Evolutionary conservation across 2,329 filamentous ascomycete genomes (phyloP), one percentile per base, ranked within the genome.

Genomic region (Huntiella abstrusa): DNA sequence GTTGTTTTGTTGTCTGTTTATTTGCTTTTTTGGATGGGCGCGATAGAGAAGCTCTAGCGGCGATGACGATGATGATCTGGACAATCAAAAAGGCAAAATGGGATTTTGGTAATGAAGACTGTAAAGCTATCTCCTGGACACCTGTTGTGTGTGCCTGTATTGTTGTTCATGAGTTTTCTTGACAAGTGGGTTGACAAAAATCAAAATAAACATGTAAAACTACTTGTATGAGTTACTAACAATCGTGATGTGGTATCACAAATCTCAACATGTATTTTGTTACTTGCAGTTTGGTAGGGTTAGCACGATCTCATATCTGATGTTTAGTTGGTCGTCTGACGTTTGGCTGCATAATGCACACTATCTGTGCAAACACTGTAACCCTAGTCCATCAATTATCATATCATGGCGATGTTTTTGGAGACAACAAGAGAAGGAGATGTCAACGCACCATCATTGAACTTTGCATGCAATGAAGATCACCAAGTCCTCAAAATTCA

Each of bases 61-160:
- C 44, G 48, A 46, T 47, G 48, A 49, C 46, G 40, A 49, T 49
- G 39, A 47, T 47, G 43, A 49, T 44, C 37, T 47, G 48, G 41
- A 45, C 50, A 52, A 50, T 48, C 46, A 47, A 50, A 51, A 51
- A 45, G 49, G 46, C 46, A 50, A 51, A 48, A 48, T 45, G 39
- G 46, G 49, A 51, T 48, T 46, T 34, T 48, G 39, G 45, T 48
- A 28, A 48, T 48, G 46, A 28, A 38, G 42, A 48, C 48, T 45
- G 43, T 33, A 46, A 34, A 19, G 19, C 32, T 43, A 41, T 34
- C 34, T 16, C 13, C 37, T 43, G 33, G 28, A 45, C 33, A 49
- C 33, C 39, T 49, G 13, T 43, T 32, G 43, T 38, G 28, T 36
- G 19, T 45, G 45, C 40, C 22, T 40, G 16, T 47, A 37, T 47